Evolutionary conservation across 2,329 filamentous ascomycete species (phyloP).

Genomic region (Aspergillus arachidicola): DNA sequence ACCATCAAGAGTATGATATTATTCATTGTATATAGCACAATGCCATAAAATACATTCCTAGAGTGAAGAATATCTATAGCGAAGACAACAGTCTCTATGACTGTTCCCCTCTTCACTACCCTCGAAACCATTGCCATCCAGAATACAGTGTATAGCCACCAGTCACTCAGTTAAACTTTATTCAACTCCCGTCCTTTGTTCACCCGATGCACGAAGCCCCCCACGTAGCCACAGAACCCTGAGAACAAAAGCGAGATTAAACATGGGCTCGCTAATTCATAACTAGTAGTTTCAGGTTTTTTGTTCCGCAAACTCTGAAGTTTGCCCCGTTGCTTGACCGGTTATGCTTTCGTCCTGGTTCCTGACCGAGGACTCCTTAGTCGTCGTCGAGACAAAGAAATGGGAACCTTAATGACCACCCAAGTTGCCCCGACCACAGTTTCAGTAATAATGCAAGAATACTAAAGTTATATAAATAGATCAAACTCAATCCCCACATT

Average conservation of each 20-base stretch:
- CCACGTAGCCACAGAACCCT: neutral
- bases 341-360: neutral
- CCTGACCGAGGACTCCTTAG: neutral
- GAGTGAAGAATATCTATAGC: too few relatives aligned
- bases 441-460: neutral
- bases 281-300: neutral
- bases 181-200: neutral
- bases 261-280: neutral
- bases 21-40: neutral
- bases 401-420: neutral
- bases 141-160: neutral
- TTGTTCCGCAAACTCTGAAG: neutral
- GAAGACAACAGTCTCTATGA: too few relatives aligned
- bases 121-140: neutral
- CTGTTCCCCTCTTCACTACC: too few relatives aligned
- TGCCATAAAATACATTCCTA: too few relatives aligned
- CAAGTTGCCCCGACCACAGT: neutral
- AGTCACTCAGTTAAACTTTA: neutral
- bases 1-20: neutral
- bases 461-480: neutral
- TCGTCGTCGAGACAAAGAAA: neutral
- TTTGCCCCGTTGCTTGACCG: neutral
- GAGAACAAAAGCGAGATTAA: neutral
- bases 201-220: neutral
- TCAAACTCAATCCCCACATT: neutral